phyloP scores from a whole-genome alignment of 2,329 filamentous ascomycete species.

The Hirsutella minnesotensis region DNA sequence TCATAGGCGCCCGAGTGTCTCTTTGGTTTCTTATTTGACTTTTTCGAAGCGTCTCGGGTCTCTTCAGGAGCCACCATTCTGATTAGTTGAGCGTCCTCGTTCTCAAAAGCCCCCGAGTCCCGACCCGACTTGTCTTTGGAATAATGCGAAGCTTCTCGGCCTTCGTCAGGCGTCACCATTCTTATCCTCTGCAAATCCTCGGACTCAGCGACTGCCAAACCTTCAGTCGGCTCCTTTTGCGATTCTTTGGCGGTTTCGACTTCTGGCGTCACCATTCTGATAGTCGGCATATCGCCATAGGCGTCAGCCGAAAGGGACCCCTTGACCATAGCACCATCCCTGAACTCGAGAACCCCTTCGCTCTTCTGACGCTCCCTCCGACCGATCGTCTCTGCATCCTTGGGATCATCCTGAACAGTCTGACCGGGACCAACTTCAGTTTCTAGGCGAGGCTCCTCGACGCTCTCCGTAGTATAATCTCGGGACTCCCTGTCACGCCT shows the following conservation, averaged over 20 bases:
- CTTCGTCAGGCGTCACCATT: too few species aligned
- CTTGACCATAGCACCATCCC: slow-evolving; percentile 12
- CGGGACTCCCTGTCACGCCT: slow-evolving; percentile 29
- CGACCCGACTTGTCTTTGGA: too few species aligned
- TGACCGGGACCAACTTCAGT: slow-evolving; percentile 5
- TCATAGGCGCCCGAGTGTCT: slow-evolving; percentile 18
- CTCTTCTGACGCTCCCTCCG: slow-evolving; percentile 16
- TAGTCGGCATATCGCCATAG: slow-evolving; percentile 14
- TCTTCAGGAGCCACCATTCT: slow-evolving; percentile 14
- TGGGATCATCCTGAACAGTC: slow-evolving; percentile 7
- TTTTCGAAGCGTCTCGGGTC: slow-evolving; percentile 22
- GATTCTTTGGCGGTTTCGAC: too few species aligned
- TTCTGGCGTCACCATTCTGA: not conserved
- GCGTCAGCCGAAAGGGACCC: slow-evolving; percentile 18
- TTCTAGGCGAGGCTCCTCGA: slow-evolving; percentile 10
- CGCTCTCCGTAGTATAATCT: slow-evolving; percentile 14
- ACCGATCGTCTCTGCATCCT: slow-evolving; percentile 14
- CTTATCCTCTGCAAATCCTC: too few species aligned
- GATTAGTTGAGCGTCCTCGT: slow-evolving; percentile 13
- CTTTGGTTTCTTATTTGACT: slow-evolving; percentile 23
- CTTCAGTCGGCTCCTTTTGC: too few species aligned
- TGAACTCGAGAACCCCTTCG: slow-evolving; percentile 15
- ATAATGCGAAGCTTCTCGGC: too few species aligned
- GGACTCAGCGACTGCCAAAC: too few species aligned
- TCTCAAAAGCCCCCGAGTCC: slow-evolving; percentile 11